A percentile compares a stretch with the other conserved stretches of the same genome.
Evolutionary conservation across 257 asterid species (phyloP).

Genomic region (Verbena officinalis): DNA sequence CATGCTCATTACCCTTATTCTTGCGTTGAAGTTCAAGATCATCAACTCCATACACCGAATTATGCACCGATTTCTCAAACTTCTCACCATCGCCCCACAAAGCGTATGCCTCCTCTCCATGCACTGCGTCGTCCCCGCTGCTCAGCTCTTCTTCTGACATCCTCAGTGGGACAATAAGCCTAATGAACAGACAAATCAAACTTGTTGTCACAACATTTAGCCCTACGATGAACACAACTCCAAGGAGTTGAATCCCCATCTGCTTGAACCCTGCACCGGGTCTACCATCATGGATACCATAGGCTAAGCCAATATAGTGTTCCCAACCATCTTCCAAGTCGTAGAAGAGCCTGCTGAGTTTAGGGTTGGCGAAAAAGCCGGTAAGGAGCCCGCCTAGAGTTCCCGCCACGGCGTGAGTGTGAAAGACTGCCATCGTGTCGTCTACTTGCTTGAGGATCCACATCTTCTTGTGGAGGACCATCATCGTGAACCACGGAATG

Average conservation of each 20-base stretch:
- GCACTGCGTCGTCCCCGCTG: conserved; percentile 72
- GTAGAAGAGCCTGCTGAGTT: conserved; percentile 51
- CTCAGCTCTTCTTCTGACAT: conserved; percentile 55
- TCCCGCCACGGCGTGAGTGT: conserved; percentile 87
- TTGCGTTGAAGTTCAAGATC: conserved; percentile 31
- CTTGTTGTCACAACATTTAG: conserved; percentile 57
- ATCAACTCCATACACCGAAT: conserved; percentile 42
- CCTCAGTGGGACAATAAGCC: conserved; percentile 52
- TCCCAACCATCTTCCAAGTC: conserved; percentile 29
- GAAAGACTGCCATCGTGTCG: conserved; percentile 82
- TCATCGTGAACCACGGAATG: conserved; percentile 89
- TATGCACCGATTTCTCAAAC: conserved; percentile 48
- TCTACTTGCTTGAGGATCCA: conserved; percentile 61
- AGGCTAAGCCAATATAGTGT: conserved; percentile 57
- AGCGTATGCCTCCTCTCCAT: conserved; percentile 84
- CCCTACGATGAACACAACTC: conserved; percentile 44
- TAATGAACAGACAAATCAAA: conserved; percentile 59
- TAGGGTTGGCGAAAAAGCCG: conserved; percentile 72
- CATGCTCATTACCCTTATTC: conserved; percentile 19
- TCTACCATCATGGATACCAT: conserved; percentile 49
- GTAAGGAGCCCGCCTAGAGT: conserved; percentile 71
- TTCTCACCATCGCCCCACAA: conserved; percentile 82
- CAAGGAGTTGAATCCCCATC: conserved; percentile 58
- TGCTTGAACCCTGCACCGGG: conserved; percentile 55
- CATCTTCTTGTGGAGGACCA: conserved; percentile 75